phyloP scores from a whole-genome alignment of 208 protist genomes.

The Leishmania braziliensis region DNA sequence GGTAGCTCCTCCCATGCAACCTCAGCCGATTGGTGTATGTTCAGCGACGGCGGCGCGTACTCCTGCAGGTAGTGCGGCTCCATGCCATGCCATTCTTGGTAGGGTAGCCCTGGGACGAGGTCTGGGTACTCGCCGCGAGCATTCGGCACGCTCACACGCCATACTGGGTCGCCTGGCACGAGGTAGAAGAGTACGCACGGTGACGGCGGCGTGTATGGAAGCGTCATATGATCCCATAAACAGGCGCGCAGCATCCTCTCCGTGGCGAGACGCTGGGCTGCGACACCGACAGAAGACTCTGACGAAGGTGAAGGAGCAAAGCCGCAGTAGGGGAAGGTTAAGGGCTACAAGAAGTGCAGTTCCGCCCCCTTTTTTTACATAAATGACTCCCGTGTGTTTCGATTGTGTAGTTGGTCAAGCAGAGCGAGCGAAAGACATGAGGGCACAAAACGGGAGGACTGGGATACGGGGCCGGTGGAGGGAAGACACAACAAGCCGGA shows the following conservation, averaged over 20 bases:
- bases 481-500: not conserved
- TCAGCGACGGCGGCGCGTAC: conserved; percentile 53
- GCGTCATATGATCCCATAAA: conserved; percentile 68
- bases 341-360: not conserved
- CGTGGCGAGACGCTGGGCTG: conserved; percentile 11
- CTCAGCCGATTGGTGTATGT: conserved; percentile 23
- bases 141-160: conserved; percentile 70
- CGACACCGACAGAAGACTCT: not conserved
- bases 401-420: not conserved
- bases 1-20: conserved; percentile 42
- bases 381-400: too few species aligned
- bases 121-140: conserved; percentile 71
- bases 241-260: conserved; percentile 26
- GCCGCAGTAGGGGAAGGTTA: not conserved
- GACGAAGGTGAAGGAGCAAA: not conserved
- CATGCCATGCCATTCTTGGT: conserved; percentile 48
- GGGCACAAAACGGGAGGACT: not conserved
- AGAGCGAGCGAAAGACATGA: not conserved
- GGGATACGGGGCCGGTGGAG: not conserved
- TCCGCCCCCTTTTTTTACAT: not conserved
- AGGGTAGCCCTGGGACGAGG: conserved; percentile 79
- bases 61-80: conserved; percentile 44
- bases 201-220: conserved; percentile 58
- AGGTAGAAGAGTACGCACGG: conserved; percentile 83
- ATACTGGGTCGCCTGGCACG: conserved; percentile 68